Evolutionary conservation across 2,329 filamentous ascomycete species (phyloP).

Genomic region (Fusarium annulatum): DNA sequence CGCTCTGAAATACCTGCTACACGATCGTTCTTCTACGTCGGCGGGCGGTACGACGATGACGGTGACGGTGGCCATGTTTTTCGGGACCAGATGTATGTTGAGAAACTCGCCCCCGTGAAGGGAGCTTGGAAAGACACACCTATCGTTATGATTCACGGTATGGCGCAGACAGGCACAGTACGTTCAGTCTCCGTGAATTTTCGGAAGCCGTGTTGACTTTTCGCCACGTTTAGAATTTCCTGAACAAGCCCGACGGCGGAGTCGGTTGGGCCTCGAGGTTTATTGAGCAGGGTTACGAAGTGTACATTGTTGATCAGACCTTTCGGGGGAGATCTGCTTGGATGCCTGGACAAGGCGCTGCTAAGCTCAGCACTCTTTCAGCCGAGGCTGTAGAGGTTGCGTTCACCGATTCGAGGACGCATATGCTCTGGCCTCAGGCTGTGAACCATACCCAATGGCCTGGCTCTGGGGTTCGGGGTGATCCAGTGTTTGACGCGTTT

Average conservation of each 20-base stretch:
- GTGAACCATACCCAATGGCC: slow-evolving; percentile 42
- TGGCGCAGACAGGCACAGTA: slow-evolving; percentile 40
- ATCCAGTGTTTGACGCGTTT: slow-evolving; percentile 37
- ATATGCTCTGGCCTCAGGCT: slow-evolving; percentile 39
- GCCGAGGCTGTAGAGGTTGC: slow-evolving; percentile 35
- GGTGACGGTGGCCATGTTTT: slow-evolving; percentile 35
- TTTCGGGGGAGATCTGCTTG: slow-evolving; percentile 39
- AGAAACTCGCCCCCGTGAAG: slow-evolving; percentile 28
- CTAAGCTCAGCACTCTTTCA: slow-evolving; percentile 26
- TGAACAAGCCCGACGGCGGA: slow-evolving; percentile 41
- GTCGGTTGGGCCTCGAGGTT: slow-evolving; percentile 40
- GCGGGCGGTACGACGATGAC: slow-evolving; percentile 37
- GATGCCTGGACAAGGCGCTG: slow-evolving; percentile 12
- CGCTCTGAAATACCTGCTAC: slow-evolving; percentile 23
- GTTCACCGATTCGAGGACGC: slow-evolving; percentile 31
- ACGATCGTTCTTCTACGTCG: slow-evolving; percentile 36
- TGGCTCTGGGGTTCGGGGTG: slow-evolving; percentile 25
- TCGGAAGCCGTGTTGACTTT: background rate
- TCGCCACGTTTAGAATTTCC: slow-evolving; percentile 32
- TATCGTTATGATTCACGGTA: slow-evolving; percentile 40
- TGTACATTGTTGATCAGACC: slow-evolving; percentile 41
- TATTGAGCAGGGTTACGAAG: slow-evolving; percentile 38
- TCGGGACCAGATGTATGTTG: slow-evolving; percentile 42
- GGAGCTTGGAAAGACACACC: slow-evolving; percentile 26
- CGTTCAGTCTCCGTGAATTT: background rate